These are phyloP conservation scores for Ophiognomonia clavigignenti-juglandacearum DNA, from an alignment of 2,329 filamentous ascomycete genomes.

Conservation along the genomic window DNA sequence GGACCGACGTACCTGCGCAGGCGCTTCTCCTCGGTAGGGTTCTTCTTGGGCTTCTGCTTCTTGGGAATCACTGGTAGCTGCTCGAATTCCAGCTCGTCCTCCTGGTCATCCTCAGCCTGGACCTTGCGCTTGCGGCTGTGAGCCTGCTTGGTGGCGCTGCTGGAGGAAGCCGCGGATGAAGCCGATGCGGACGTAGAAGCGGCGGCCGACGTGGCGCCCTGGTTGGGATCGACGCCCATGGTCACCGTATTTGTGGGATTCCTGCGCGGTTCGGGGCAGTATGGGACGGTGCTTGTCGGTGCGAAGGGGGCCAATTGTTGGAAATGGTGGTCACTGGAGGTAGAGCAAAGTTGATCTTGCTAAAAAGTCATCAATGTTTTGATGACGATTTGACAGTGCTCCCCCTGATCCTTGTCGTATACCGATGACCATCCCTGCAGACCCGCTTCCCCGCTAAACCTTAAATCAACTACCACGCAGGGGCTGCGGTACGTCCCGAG, in stretches of 20 bases:
- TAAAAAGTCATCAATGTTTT: too few species aligned
- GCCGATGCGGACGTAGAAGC: neutral
- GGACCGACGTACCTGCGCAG: slow-evolving; percentile 11
- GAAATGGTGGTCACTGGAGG: too few species aligned
- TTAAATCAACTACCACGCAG: too few species aligned
- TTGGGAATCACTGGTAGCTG: neutral
- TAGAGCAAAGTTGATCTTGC: too few species aligned
- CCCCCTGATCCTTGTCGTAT: too few species aligned
- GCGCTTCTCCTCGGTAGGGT: slow-evolving; percentile 4
- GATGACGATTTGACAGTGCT: too few species aligned
- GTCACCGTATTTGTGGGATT: neutral
- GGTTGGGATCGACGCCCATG: slow-evolving; percentile 8
- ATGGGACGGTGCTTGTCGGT: too few species aligned
- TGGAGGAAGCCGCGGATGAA: neutral
- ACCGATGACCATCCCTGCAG: too few species aligned
- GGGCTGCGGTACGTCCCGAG: too few species aligned
- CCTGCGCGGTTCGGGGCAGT: neutral
- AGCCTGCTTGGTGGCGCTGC: neutral
- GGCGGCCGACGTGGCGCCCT: neutral
- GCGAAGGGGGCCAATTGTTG: too few species aligned
- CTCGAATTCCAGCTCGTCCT: neutral
- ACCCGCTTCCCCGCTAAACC: too few species aligned
- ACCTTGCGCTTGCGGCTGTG: slow-evolving; percentile 1
- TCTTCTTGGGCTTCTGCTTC: slow-evolving; percentile 2
- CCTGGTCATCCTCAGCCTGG: neutral